Evolutionary conservation across 192 early-diverging fungal species (phyloP).

Genomic region (Mortierella hygrophila): DNA sequence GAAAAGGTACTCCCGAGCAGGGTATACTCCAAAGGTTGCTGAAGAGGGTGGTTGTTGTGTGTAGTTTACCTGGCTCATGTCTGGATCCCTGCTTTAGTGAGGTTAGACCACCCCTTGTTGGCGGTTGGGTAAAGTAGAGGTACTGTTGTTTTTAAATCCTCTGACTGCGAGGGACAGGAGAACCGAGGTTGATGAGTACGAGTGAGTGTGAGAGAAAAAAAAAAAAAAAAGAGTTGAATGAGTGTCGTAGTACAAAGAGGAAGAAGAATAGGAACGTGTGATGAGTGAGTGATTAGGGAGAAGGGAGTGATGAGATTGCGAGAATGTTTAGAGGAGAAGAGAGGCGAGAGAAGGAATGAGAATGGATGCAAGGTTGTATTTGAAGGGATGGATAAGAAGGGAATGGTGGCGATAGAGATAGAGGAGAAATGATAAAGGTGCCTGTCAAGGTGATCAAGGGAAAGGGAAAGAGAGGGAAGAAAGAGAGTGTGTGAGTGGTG

Average conservation of each 20-base stretch:
- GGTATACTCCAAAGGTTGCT: not conserved
- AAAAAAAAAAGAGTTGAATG: not conserved
- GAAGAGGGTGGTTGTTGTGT: not conserved
- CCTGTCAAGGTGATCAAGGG: too few species aligned
- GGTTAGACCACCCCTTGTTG: slow-evolving; percentile 9
- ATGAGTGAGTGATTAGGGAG: too few species aligned
- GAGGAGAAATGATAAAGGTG: not conserved
- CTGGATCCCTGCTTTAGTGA: slow-evolving; percentile 1
- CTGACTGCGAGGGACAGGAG: not conserved
- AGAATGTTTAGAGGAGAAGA: not conserved
- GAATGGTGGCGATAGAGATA: not conserved
- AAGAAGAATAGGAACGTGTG: too few species aligned
- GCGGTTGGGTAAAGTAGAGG: not conserved
- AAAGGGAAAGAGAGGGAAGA: not conserved
- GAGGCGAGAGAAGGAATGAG: not conserved
- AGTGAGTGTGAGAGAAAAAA: not conserved
- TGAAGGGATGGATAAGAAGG: not conserved
- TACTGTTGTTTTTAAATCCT: not conserved
- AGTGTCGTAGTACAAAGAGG: not conserved
- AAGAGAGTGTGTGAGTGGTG: not conserved
- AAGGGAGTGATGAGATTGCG: too few species aligned
- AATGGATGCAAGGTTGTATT: too few species aligned
- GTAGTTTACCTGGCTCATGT: not conserved
- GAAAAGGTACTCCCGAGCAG: too few species aligned
- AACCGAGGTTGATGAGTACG: not conserved